Base-by-base conservation (phyloP, 106 monocot genomes). In the Dendrobium huoshanense region DNA sequence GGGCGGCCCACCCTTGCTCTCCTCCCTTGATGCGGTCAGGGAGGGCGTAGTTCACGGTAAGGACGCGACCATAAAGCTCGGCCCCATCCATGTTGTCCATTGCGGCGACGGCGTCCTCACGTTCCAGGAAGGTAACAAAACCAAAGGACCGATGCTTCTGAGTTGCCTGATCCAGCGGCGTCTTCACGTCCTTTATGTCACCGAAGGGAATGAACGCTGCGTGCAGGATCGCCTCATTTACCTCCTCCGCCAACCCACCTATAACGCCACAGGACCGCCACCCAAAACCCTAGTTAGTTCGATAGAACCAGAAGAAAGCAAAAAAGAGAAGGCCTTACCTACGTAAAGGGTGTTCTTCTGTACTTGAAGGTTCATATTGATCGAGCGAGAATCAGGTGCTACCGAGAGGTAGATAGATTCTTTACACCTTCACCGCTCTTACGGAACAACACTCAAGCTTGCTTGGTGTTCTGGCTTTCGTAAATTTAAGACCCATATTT, bases 111-210 rank as follows among this genome's bases (percentile, higher is more conserved):
- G 98, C 98, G 67, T 98, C 98, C 81, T 98, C 98, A 37, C 91
- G 84, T 86, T 98, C 98, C 18, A 98, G 85, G 87, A 98, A 95
- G 33, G 98, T 98, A 67, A 98, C 98, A 84, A 98, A 98, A 1
- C 98, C 98, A 75, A 98, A 98, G 42, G 98, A 98, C 4, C 98
- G 80, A 91, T 98, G 98, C 89, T 98, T 98, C 85, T 98, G 91
- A 29, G 98, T 98, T n/a, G 95, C 94, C 83, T 91, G 98, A 80
- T 98, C 98, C 2, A 98, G 88, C 40, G 98, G 98, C 67, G 98
- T 98, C 83, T 98, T 98, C 55, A 98, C 98, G 79, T 99, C 98
- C 91, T 99, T 99, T 64, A 99, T 91, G 85, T 99, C 98, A 9
- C 95, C 98, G 80, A 99, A 95, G 37, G 98, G 98, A 15, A 99